Conservation (phyloP, 345 rosid genomes). For the Eucalyptus victrix region DNA sequence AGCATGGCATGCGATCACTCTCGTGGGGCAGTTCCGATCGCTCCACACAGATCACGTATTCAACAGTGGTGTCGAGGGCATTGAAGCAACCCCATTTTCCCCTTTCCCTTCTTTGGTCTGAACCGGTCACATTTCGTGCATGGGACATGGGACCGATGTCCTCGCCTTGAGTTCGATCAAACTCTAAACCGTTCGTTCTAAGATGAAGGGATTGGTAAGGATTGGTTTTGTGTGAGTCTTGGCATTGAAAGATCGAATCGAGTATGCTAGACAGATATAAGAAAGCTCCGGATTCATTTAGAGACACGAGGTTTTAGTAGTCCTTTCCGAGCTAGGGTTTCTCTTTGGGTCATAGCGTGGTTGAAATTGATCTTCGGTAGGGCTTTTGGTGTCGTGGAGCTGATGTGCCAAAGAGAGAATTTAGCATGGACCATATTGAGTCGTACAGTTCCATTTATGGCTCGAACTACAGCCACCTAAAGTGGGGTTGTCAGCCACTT, state of each 20-base stretch:
- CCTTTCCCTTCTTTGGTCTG: not conserved
- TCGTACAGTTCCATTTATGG: not conserved
- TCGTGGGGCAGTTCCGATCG: not conserved
- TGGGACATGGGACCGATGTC: not conserved
- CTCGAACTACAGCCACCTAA: not conserved
- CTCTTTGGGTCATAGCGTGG: not conserved
- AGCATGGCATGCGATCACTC: not conserved
- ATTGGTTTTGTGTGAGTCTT: not conserved
- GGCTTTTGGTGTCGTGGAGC: not conserved
- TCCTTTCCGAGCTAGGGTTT: not conserved
- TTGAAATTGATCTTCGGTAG: not conserved
- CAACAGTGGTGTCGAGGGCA: not conserved
- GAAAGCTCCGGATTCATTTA: not conserved
- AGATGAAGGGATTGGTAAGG: not conserved
- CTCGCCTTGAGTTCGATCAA: not conserved
- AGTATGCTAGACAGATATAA: not conserved
- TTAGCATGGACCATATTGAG: not conserved
- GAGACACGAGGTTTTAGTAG: not conserved
- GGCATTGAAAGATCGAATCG: not conserved
- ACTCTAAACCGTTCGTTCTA: not conserved
- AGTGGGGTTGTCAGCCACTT: not conserved
- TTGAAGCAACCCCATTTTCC: not conserved
- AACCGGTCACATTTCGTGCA: not conserved
- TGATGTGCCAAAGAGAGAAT: not conserved
- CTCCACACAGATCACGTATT: not conserved